Base-by-base conservation (phyloP, 208 protist genomes). In the Crithidia thermophila region DNA sequence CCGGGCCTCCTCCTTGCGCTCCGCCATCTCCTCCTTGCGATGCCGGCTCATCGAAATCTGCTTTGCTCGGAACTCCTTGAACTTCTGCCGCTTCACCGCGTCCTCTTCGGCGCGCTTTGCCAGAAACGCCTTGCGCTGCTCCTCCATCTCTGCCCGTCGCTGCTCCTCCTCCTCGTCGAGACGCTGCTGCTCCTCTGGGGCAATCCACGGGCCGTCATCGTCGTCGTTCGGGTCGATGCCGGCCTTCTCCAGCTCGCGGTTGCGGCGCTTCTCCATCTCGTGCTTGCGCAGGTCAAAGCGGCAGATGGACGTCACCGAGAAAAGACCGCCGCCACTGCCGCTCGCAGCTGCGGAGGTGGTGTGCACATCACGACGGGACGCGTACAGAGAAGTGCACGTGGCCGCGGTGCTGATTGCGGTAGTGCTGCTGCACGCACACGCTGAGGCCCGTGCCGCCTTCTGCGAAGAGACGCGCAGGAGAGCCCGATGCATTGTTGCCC, bases 221-320 rank as follows among this genome's bases (percentile, higher is more conserved):
- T 88, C 77, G 59, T 77, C 58, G n/a, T 82, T 62, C 1, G 60
- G 68, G 60, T 91, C 72, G 43, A 92, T 77, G 7, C 83, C 85
- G 0, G 88, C 87, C 64, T 78, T 84, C 64, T 92, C 85, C 51
- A 93, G 51, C 50, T 95, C 84, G 18, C 87, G 84, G 18, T 51
- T 53, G n/a, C 80, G 73, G 0, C 87, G 83, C 50, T 88, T 90
- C 69, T 91, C 84, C 80, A 91, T 85, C 63, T 89, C 81, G 56
- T 91, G 81, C 50, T 91, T 49, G 42, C 83, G 81, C 2, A 95
- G 67, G 46, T 95, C 80, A 66, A 95, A 95, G 47, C 72, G 77
- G 9, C 30, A n/a, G 18, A 83, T 33, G 2, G 60, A 34, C 0
- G 75, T 88, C n/a, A 27, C 28, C 23, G 25, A 18, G 33, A 63